These are phyloP conservation scores for Kingdonia uniflora DNA, from an alignment of 164 flowering plant species.

Conservation along the genomic window DNA sequence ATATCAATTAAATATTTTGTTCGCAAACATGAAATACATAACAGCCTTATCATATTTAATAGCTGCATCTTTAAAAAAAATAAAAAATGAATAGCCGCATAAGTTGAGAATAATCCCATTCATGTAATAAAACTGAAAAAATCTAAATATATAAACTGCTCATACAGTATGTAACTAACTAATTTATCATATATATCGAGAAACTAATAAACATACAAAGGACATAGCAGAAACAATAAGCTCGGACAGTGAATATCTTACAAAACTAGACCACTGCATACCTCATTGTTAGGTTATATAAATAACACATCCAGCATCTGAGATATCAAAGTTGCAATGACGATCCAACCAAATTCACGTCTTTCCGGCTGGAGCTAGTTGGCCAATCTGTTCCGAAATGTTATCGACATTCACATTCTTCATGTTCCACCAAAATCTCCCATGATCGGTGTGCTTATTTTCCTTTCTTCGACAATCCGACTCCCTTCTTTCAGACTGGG, in stretches of 20 bases:
- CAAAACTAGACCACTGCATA: constrained; percentile 16
- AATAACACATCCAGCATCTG: constrained; percentile 11
- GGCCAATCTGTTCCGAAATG: constrained; percentile 44
- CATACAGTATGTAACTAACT: no score
- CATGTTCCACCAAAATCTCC: constrained; percentile 37
- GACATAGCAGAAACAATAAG: background rate
- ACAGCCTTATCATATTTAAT: no score
- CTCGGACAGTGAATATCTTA: constrained; percentile 10
- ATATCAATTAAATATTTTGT: no score
- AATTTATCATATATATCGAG: background rate
- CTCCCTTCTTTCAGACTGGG: constrained; percentile 37
- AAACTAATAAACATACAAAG: constrained; percentile 3
- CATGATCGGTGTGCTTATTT: constrained; percentile 16
- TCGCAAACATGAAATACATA: no score
- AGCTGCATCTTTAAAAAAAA: no score
- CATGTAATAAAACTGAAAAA: no score
- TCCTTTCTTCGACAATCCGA: constrained; percentile 16
- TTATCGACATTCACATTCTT: constrained; percentile 27
- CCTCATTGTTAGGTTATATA: constrained; percentile 10
- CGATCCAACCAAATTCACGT: constrained; percentile 19
- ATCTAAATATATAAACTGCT: no score
- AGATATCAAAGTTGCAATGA: constrained; percentile 9
- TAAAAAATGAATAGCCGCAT: no score
- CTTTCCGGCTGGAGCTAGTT: constrained; percentile 37
- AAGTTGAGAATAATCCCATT: no score